These are phyloP conservation scores for Penicillium waksmanii DNA, from an alignment of 495 filamentous ascomycete genomes.

Conservation along the genomic window DNA sequence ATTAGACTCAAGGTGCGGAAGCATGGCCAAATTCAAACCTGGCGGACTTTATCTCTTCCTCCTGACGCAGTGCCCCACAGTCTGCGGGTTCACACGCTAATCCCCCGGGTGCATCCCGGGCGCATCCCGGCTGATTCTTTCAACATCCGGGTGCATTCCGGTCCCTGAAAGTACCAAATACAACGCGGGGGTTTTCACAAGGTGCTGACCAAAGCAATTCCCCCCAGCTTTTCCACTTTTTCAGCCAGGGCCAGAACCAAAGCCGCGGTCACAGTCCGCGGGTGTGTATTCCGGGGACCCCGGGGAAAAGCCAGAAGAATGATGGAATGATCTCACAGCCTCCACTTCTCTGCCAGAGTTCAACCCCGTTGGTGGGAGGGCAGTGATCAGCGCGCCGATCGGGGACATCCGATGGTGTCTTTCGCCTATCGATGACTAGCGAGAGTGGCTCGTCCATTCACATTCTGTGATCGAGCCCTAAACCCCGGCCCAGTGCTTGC, in stretches of 20 bases:
- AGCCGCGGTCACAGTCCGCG: constrained; percentile 8
- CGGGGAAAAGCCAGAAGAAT: constrained; percentile 3
- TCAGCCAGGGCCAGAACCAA: not conserved
- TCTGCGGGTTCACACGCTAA: not conserved
- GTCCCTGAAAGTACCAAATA: no score
- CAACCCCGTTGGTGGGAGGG: not conserved
- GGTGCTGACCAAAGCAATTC: not conserved
- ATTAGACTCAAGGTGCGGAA: no score
- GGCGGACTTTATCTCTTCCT: not conserved
- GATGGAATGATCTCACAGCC: constrained; percentile 8
- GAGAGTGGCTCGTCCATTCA: constrained; percentile 2
- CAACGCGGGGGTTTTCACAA: not conserved
- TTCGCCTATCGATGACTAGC: not conserved
- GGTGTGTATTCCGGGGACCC: constrained; percentile 8
- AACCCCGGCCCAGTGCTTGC: constrained; percentile 35
- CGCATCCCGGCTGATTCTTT: not conserved
- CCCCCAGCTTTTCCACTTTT: not conserved
- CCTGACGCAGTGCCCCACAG: not conserved
- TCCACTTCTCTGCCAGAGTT: not conserved
- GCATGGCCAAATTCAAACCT: no score
- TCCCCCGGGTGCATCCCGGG: not conserved
- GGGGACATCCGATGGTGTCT: constrained; percentile 3
- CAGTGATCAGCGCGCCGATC: not conserved
- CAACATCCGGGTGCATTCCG: no score
- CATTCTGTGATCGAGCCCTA: constrained; percentile 11